phyloP scores from a whole-genome alignment of 148 eudicot species.

The Heliosperma pusillum region DNA sequence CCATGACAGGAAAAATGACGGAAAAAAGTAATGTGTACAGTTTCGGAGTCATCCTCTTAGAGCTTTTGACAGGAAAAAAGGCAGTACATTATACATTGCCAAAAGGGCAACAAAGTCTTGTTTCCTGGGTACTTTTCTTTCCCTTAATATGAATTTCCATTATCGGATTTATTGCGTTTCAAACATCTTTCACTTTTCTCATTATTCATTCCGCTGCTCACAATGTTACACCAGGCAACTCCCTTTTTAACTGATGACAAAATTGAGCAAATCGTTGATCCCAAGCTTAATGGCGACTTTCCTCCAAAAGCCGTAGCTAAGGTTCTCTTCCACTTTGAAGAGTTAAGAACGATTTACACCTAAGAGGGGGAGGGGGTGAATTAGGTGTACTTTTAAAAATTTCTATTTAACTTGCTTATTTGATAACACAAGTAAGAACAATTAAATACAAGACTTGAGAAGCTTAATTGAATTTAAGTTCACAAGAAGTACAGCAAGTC shows the following conservation, averaged over 20 bases:
- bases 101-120: slow-evolving; percentile 89
- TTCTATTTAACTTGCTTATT: too few relatives aligned
- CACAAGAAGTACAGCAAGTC: too few relatives aligned
- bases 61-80: slow-evolving; percentile 89
- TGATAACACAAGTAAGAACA: too few relatives aligned
- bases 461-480: too few relatives aligned
- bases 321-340: too few relatives aligned
- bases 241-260: slow-evolving; percentile 94
- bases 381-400: too few relatives aligned
- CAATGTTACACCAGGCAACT: slow-evolving; percentile 49
- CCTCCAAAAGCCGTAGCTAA: slow-evolving; percentile 43
- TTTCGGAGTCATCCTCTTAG: slow-evolving; percentile 24
- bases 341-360: too few relatives aligned
- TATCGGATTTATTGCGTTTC: not conserved
- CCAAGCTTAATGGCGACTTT: slow-evolving; percentile 44
- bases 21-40: too few relatives aligned
- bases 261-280: slow-evolving; percentile 92
- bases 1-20: slow-evolving; percentile 34
- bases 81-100: slow-evolving; percentile 97
- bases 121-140: slow-evolving; percentile 65
- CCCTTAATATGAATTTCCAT: too few relatives aligned
- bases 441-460: too few relatives aligned
- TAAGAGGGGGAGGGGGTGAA: too few relatives aligned
- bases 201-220: not conserved
- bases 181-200: not conserved